Percentiles rank a stretch among this genome's conserved stretches.
Evolutionary conservation across 1,284 basidiomycete species (phyloP).

Genomic region (Trichosporon sp.): DNA sequence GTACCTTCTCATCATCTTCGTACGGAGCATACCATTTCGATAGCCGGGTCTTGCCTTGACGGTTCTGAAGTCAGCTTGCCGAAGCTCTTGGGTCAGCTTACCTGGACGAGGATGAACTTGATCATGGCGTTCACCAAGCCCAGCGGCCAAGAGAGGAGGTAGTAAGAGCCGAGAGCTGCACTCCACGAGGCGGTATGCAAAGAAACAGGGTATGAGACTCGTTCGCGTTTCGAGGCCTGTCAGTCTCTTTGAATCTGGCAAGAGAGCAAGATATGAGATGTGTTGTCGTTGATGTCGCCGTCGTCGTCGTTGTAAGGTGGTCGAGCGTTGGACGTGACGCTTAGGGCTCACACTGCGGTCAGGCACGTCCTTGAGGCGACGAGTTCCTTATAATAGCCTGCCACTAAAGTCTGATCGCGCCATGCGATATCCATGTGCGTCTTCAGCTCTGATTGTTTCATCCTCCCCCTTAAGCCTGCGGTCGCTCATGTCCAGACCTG

Average conservation of each 20-base stretch:
- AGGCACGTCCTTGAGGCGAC: not conserved
- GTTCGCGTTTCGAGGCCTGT: not conserved
- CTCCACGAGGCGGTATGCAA: not conserved
- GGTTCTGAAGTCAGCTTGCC: constrained; percentile 58
- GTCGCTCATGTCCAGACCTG: not conserved
- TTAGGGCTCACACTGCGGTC: not conserved
- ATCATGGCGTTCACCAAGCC: constrained; percentile 57
- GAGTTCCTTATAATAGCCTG: not conserved
- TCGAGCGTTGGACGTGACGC: not conserved
- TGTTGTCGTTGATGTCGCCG: not conserved
- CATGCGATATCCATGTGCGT: not conserved
- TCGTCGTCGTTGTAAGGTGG: not conserved
- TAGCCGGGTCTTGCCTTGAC: constrained; percentile 93
- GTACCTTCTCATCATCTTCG: constrained; percentile 90
- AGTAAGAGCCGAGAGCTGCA: no score
- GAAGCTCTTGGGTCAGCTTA: constrained; percentile 36
- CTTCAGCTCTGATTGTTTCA: not conserved
- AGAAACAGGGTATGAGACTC: not conserved
- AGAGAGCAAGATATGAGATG: not conserved
- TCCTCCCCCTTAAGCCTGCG: not conserved
- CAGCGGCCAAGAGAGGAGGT: not conserved
- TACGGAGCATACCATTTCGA: constrained; percentile 98
- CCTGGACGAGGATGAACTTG: constrained; percentile 88
- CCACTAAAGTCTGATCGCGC: not conserved
- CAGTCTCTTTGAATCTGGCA: not conserved